Percentiles rank a stretch among this genome's conserved stretches.
These are phyloP conservation scores for Halenospora varia DNA, from an alignment of 495 filamentous ascomycete species.

Conservation along the genomic window DNA sequence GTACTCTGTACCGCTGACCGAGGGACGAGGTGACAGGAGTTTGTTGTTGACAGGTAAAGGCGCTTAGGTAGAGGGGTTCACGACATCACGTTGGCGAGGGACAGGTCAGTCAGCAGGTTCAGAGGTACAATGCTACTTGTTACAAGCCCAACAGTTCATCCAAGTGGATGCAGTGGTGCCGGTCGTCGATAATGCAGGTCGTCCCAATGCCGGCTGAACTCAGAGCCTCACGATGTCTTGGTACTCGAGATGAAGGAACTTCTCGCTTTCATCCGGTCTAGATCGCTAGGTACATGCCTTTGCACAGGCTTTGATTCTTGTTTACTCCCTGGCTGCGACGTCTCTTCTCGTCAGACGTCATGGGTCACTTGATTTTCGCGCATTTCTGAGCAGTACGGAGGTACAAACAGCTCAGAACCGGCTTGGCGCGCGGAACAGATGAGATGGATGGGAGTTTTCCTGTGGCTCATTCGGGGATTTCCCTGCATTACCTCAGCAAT, in stretches of 20 bases:
- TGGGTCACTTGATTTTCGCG: neutral
- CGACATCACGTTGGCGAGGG: no score
- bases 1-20: neutral
- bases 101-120: no score
- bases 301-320: neutral
- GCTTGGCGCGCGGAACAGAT: neutral
- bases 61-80: no score
- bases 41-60: no score
- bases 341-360: slow-evolving; percentile 1
- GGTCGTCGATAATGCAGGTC: no score
- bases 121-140: no score
- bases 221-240: no score
- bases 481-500: slow-evolving; percentile 5
- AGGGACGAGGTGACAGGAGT: neutral
- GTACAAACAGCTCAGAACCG: no score
- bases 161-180: no score
- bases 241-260: neutral
- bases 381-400: no score
- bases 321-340: neutral
- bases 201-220: no score
- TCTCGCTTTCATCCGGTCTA: neutral
- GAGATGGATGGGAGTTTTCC: neutral
- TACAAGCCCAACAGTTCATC: no score
- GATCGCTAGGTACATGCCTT: neutral
- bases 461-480: neutral